Conservation (phyloP, 805 yeast species). For the Sporopachydermia lactativora region DNA sequence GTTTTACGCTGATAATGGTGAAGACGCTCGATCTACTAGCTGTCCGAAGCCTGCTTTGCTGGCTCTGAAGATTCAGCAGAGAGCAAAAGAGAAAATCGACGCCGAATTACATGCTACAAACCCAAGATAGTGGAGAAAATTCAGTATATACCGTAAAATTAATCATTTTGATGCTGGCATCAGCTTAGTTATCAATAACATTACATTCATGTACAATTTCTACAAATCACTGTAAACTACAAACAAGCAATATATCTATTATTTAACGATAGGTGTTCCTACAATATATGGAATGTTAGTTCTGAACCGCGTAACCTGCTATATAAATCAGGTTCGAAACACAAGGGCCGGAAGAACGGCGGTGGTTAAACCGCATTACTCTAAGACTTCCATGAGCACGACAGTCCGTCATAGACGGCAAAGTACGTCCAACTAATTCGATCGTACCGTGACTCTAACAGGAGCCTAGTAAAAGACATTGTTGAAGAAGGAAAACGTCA, state of each 20-base stretch:
- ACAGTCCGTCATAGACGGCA: slow-evolving; percentile 19
- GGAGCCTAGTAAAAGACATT: not conserved
- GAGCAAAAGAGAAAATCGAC: slow-evolving; percentile 41
- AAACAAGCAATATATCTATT: no score
- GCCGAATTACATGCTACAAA: slow-evolving; percentile 28
- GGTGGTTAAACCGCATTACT: slow-evolving; percentile 25
- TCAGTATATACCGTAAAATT: slow-evolving; percentile 1
- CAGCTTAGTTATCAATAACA: slow-evolving; percentile 3
- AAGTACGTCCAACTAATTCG: slow-evolving; percentile 19
- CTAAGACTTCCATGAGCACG: slow-evolving; percentile 97
- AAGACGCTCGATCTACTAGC: slow-evolving; percentile 49
- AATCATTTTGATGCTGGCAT: slow-evolving; percentile 6
- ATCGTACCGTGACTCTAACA: slow-evolving; percentile 32
- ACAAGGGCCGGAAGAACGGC: slow-evolving; percentile 37
- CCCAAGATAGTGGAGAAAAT: slow-evolving; percentile 5
- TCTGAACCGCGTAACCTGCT: slow-evolving; percentile 60
- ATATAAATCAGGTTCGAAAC: no score
- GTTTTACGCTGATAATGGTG: slow-evolving; percentile 49
- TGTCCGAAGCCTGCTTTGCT: slow-evolving; percentile 64
- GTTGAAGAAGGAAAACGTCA: not conserved
- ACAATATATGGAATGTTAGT: slow-evolving; percentile 32
- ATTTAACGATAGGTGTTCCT: no score
- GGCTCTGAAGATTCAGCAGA: slow-evolving; percentile 48
- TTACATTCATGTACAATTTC: slow-evolving; percentile 4
- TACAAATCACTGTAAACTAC: slow-evolving; percentile 3